A percentile compares a stretch with the other conserved stretches of the same genome.
Conservation (phyloP, 805 yeast genomes). For the Candida corydali region DNA sequence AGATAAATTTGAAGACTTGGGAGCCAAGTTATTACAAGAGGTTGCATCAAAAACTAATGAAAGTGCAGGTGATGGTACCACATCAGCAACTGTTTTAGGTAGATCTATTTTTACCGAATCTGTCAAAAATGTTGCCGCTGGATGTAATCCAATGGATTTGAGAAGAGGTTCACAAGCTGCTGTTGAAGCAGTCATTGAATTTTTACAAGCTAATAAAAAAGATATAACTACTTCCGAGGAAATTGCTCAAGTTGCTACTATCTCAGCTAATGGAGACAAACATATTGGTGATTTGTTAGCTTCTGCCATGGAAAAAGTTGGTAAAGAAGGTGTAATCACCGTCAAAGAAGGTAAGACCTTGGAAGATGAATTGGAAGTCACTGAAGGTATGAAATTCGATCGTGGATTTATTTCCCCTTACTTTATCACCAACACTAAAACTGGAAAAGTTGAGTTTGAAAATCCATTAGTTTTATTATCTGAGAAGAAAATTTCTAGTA, state of each 20-base stretch:
- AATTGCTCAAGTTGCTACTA: conserved; percentile 97
- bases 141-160: conserved; percentile 97
- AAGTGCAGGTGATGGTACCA: conserved; percentile 98
- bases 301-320: conserved; percentile 96
- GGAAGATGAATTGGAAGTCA: conserved; percentile 93
- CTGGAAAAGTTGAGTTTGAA: conserved; percentile 91
- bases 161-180: conserved; percentile 98
- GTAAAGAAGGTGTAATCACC: conserved; percentile 98
- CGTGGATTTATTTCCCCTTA: conserved; percentile 97
- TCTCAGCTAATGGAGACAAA: conserved; percentile 92
- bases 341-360: conserved; percentile 96
- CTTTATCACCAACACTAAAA: conserved; percentile 90
- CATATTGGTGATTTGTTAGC: conserved; percentile 92
- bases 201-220: conserved; percentile 78
- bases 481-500: conserved; percentile 88
- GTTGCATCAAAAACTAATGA: conserved; percentile 97
- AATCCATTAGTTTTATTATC: conserved; percentile 80
- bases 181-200: conserved; percentile 86
- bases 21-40: conserved; percentile 92
- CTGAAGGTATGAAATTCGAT: conserved; percentile 97
- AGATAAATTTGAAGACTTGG: conserved; percentile 94
- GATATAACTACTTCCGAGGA: conserved; percentile 92
- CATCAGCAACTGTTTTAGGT: conserved; percentile 95
- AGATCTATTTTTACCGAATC: conserved; percentile 93
- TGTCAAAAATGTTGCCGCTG: conserved; percentile 96